Percentiles rank a stretch among this genome's conserved stretches.
Evolutionary conservation across 2,329 filamentous ascomycete genomes (phyloP).

Genomic region (Fusarium newnesense): DNA sequence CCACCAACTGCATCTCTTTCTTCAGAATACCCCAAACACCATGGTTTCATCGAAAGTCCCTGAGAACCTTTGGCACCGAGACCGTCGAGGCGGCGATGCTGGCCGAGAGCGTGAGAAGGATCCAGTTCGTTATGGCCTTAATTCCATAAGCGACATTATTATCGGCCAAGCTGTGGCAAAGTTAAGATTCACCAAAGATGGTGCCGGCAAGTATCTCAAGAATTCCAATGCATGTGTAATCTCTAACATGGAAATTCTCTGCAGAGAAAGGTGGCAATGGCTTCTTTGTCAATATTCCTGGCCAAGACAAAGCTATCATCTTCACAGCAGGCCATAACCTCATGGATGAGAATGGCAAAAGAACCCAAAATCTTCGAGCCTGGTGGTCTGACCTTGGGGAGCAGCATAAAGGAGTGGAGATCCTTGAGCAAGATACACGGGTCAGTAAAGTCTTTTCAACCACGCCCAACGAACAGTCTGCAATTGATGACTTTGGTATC

Average conservation of each 20-base stretch:
- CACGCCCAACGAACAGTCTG: neutral
- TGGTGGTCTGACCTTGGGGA: neutral
- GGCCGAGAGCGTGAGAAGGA: neutral
- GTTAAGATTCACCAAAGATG: neutral
- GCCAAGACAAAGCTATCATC: neutral
- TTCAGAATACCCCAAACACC: neutral
- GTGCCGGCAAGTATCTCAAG: neutral
- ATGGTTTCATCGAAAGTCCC: neutral
- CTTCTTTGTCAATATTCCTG: neutral
- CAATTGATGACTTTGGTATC: neutral
- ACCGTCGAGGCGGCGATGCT: neutral
- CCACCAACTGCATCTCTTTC: too few species aligned
- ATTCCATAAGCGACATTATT: neutral
- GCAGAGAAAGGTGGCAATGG: neutral
- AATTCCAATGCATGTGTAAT: fast-evolving
- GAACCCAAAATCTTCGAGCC: neutral
- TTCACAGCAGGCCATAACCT: neutral
- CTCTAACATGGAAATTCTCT: fast-evolving
- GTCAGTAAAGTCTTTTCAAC: neutral
- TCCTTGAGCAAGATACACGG: neutral
- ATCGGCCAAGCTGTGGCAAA: neutral
- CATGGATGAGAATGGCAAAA: neutral
- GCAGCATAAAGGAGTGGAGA: neutral
- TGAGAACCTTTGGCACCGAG: neutral
- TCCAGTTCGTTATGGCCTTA: neutral